A percentile compares a stretch with the other conserved stretches of the same genome.
These are phyloP conservation scores for Elongisporangium anandrum DNA, from an alignment of 352 stramenopile genomes.

Conservation along the genomic window DNA sequence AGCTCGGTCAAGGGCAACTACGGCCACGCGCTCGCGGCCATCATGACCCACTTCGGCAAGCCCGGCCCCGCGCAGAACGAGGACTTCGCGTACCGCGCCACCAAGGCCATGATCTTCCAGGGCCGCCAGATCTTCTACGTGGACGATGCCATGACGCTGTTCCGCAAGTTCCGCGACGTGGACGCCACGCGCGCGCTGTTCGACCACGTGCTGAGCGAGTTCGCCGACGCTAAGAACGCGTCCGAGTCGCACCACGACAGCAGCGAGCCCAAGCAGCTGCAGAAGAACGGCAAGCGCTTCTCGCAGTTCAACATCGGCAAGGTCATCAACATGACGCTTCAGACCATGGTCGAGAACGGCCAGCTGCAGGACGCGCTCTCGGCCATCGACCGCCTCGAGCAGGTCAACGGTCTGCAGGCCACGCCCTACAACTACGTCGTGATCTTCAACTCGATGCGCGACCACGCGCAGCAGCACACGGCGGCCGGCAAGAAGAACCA, in stretches of 20 bases:
- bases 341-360: slow-evolving; percentile 42
- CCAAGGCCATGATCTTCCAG: slow-evolving; percentile 50
- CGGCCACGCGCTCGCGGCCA: slow-evolving; percentile 36
- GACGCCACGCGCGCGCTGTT: slow-evolving; percentile 33
- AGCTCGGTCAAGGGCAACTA: slow-evolving; percentile 34
- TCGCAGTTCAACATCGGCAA: slow-evolving; percentile 42
- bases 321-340: slow-evolving; percentile 40
- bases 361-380: slow-evolving; percentile 28
- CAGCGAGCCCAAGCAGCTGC: slow-evolving; percentile 1
- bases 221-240: slow-evolving; percentile 18
- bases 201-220: slow-evolving; percentile 37
- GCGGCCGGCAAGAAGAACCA: slow-evolving; percentile 16
- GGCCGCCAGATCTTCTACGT: slow-evolving; percentile 42
- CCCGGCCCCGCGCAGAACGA: slow-evolving; percentile 23
- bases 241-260: slow-evolving; percentile 7
- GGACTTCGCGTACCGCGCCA: slow-evolving; percentile 44
- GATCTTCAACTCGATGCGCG: slow-evolving; percentile 47
- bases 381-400: slow-evolving; percentile 26
- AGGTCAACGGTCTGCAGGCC: slow-evolving; percentile 17
- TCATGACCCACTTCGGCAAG: slow-evolving; percentile 42
- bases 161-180: slow-evolving; percentile 43
- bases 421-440: slow-evolving; percentile 37
- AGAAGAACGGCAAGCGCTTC: slow-evolving; percentile 13
- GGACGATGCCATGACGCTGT: slow-evolving; percentile 33
- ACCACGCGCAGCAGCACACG: slow-evolving; percentile 13